phyloP scores from a whole-genome alignment of 2,329 filamentous ascomycete genomes.

The Monilinia fructicola region DNA sequence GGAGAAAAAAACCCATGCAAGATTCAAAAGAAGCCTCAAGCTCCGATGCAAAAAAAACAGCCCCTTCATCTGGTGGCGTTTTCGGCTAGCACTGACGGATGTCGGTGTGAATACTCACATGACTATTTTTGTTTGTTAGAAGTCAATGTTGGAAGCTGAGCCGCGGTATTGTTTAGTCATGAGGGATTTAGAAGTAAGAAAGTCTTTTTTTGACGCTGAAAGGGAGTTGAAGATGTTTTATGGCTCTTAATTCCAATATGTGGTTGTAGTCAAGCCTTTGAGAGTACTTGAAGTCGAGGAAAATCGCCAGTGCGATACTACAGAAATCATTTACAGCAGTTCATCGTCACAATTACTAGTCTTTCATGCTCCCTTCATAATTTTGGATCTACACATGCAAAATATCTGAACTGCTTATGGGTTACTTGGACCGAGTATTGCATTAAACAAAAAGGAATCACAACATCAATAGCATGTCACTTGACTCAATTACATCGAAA shows the following conservation, averaged over 20 bases:
- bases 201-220: neutral
- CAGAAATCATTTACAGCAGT: neutral
- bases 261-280: neutral
- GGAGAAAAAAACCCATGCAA: neutral
- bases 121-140: neutral
- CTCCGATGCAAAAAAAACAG: neutral
- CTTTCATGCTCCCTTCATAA: neutral
- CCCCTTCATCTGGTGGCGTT: conserved; percentile 18
- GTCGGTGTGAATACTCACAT: neutral
- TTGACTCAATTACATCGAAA: neutral
- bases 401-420: too few relatives aligned
- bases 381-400: neutral
- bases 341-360: neutral
- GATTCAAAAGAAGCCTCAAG: conserved; percentile 1
- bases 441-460: neutral
- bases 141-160: neutral
- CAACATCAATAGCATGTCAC: neutral
- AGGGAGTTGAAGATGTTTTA: neutral
- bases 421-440: neutral
- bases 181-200: neutral
- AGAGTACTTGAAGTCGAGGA: neutral
- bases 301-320: neutral
- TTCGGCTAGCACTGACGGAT: conserved; percentile 4
- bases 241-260: neutral
- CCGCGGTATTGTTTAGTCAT: neutral